Conservation (phyloP, 2,329 filamentous ascomycete genomes). For the Fusarium solani-melongenae region DNA sequence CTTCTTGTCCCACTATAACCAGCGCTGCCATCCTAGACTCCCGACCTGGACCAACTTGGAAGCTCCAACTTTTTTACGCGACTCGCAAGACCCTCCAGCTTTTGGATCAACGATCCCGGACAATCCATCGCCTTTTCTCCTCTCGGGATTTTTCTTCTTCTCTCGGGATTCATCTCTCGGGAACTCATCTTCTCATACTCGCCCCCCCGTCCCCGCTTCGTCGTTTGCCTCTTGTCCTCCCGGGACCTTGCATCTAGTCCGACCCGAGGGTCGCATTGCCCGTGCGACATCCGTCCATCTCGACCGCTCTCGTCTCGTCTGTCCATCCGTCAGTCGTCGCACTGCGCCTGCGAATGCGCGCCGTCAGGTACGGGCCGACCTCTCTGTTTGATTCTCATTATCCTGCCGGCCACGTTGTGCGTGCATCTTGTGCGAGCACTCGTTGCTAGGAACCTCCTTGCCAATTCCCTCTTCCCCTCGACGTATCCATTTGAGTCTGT, state of each 20-base stretch:
- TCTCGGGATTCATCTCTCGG: background rate
- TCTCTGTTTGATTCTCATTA: background rate
- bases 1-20: constrained; percentile 32
- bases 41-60: constrained; percentile 27
- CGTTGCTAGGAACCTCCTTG: background rate
- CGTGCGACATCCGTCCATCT: constrained; percentile 9
- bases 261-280: constrained; percentile 12
- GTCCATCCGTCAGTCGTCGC: constrained; percentile 3
- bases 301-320: background rate
- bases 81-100: background rate
- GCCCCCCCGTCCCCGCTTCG: constrained; percentile 11
- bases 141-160: background rate
- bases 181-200: background rate
- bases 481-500: background rate
- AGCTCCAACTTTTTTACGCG: constrained; percentile 10
- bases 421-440: background rate
- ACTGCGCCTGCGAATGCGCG: constrained; percentile 31
- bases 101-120: background rate
- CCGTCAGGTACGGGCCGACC: constrained; percentile 33
- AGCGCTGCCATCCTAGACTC: constrained; percentile 2
- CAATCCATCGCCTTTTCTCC: background rate
- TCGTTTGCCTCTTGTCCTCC: constrained; percentile 27
- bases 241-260: constrained; percentile 24
- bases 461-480: background rate
- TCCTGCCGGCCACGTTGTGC: constrained; percentile 4